Percentiles rank a stretch among this genome's conserved stretches.
Evolutionary conservation across 2,329 filamentous ascomycete species (phyloP).

Genomic region (Stagonosporopsis rhizophila): DNA sequence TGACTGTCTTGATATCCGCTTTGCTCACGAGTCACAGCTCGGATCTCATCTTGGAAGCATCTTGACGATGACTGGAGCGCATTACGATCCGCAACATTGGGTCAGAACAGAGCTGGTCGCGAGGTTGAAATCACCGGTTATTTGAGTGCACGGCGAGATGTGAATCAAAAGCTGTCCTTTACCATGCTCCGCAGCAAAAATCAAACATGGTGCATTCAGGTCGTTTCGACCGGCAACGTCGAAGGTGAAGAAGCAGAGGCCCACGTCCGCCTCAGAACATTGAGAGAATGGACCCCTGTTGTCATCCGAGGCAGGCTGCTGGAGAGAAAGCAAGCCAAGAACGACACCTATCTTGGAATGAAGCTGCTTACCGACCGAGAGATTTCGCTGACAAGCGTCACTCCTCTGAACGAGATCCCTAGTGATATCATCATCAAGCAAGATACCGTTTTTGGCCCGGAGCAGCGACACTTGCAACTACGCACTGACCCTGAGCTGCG

Average conservation of each 20-base stretch:
- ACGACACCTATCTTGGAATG: conserved; percentile 39
- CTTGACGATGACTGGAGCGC: conserved; percentile 41
- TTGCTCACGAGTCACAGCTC: conserved; percentile 8
- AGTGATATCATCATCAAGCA: conserved; percentile 77
- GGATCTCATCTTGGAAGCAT: conserved; percentile 33
- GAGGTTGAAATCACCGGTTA: conserved; percentile 63
- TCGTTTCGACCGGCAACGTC: conserved; percentile 55
- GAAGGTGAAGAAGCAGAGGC: conserved; percentile 33
- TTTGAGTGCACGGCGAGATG: conserved; percentile 70
- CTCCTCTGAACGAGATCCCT: conserved; percentile 75
- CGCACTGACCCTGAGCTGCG: conserved; percentile 74
- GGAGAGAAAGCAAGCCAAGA: conserved; percentile 48
- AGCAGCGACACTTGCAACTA: conserved; percentile 83
- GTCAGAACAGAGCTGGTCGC: conserved; percentile 9
- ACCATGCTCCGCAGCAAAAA: conserved; percentile 62
- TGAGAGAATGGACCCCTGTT: conserved; percentile 62
- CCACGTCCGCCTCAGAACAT: conserved; percentile 51
- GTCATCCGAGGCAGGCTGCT: conserved; percentile 60
- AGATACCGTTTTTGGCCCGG: conserved; percentile 75
- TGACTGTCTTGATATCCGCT: neutral
- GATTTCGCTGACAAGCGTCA: conserved; percentile 67
- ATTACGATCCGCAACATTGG: conserved; percentile 5
- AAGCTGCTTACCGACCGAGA: conserved; percentile 58
- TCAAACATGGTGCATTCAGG: conserved; percentile 56
- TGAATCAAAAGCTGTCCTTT: conserved; percentile 75